Percentiles rank a stretch among this genome's conserved stretches.
Conservation (phyloP, 371 early-diverging fungal genomes). For the Apophysomyces trapeziformis region DNA sequence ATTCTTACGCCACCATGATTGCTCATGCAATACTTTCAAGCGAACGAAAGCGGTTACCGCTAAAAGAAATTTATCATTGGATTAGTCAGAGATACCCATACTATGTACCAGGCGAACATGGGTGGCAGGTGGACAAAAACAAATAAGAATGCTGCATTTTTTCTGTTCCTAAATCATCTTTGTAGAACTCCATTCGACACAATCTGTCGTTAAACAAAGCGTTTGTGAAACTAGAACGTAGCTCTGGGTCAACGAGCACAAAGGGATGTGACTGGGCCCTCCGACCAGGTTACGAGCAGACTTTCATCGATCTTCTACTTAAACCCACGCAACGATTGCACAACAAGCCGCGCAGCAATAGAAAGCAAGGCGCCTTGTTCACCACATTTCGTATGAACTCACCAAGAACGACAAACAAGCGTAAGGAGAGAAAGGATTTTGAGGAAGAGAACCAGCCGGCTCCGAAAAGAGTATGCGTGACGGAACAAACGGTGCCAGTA, state of each 20-base stretch:
- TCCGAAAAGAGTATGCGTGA: neutral
- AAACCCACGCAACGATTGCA: constrained; percentile 32
- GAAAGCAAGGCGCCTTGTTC: neutral
- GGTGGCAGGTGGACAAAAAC: constrained; percentile 69
- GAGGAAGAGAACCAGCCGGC: no score
- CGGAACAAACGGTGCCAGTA: neutral
- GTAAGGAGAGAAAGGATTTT: neutral
- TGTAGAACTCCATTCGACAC: constrained; percentile 94
- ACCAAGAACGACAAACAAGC: neutral
- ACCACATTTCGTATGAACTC: neutral
- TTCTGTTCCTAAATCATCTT: neutral
- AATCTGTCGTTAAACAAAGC: constrained; percentile 86
- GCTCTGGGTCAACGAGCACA: constrained; percentile 67
- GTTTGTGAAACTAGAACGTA: constrained; percentile 83
- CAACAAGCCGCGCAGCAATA: neutral
- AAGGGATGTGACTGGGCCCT: constrained; percentile 93
- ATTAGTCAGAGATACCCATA: constrained; percentile 72
- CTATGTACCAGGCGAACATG: constrained; percentile 66
- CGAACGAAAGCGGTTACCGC: constrained; percentile 68
- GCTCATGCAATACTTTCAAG: constrained; percentile 79
- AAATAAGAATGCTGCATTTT: neutral
- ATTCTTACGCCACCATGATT: constrained; percentile 88
- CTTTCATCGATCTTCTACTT: constrained; percentile 45
- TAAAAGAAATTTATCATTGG: constrained; percentile 88
- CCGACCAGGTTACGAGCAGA: constrained; percentile 52